Evolutionary conservation across 306 rosid genomes (phyloP).

Genomic region (Arachis stenosperma): DNA sequence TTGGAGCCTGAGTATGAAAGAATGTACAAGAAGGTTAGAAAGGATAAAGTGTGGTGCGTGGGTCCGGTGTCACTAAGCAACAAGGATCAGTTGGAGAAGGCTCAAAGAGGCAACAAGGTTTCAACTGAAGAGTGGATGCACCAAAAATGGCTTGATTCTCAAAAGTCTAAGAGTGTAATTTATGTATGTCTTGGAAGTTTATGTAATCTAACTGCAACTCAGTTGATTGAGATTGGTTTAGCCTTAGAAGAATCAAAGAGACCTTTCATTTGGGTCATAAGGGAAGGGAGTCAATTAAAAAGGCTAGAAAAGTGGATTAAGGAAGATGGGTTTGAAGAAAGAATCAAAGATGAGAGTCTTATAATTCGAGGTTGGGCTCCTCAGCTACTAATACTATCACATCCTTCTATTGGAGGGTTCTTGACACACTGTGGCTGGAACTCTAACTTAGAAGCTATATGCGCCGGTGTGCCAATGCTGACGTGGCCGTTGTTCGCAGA

Average conservation of each 20-base stretch:
- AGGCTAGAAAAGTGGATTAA: slow-evolving; percentile 35
- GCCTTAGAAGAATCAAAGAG: not conserved
- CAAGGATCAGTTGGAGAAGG: slow-evolving; percentile 8
- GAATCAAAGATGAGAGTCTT: slow-evolving; percentile 17
- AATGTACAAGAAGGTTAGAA: slow-evolving; percentile 3
- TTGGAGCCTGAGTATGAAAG: slow-evolving; percentile 39
- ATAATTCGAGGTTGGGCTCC: slow-evolving; percentile 52
- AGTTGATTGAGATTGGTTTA: slow-evolving; percentile 5
- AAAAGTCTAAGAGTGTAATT: slow-evolving; percentile 27
- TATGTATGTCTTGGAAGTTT: slow-evolving; percentile 33
- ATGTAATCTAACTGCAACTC: not conserved
- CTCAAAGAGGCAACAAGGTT: slow-evolving; percentile 22
- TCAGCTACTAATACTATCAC: slow-evolving; percentile 45
- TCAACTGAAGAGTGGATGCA: slow-evolving; percentile 6
- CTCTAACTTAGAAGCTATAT: slow-evolving; percentile 43
- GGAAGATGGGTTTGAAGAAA: slow-evolving; percentile 26
- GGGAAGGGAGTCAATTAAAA: slow-evolving; percentile 20
- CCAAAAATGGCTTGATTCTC: slow-evolving; percentile 41
- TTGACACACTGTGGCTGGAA: slow-evolving; percentile 49
- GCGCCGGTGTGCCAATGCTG: slow-evolving; percentile 40
- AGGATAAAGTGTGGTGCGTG: slow-evolving; percentile 7
- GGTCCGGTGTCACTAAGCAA: slow-evolving; percentile 25
- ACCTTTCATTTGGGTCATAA: slow-evolving; percentile 38
- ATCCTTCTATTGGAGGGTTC: slow-evolving; percentile 35
- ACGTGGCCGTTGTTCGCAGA: slow-evolving; percentile 44